A percentile compares a stretch with the other conserved stretches of the same genome.
Evolutionary conservation across 805 yeast species (phyloP).

Genomic region (Metschnikowia kunwiensis): DNA sequence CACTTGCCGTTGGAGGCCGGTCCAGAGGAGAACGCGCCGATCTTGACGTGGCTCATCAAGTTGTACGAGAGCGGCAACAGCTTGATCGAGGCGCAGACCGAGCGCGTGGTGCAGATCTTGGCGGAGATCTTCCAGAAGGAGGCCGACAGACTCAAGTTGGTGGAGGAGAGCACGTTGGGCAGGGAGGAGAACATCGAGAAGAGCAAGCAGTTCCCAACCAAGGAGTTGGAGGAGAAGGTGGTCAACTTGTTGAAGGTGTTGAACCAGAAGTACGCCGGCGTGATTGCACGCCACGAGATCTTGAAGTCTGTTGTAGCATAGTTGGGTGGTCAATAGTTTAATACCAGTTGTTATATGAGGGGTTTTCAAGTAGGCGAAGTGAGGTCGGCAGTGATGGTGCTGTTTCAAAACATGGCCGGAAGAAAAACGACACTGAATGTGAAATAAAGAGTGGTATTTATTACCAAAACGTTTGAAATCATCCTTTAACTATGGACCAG

Average conservation of each 20-base stretch:
- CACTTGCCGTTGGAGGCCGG: slow-evolving; percentile 87
- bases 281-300: slow-evolving; percentile 51
- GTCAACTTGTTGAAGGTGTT: slow-evolving; percentile 70
- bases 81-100: slow-evolving; percentile 52
- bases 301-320: slow-evolving; percentile 43
- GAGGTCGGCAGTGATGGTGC: too few relatives aligned
- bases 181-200: slow-evolving; percentile 80
- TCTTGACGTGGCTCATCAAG: slow-evolving; percentile 71
- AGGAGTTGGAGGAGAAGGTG: slow-evolving; percentile 61
- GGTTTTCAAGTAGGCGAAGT: too few relatives aligned
- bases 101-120: slow-evolving; percentile 63
- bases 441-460: too few relatives aligned
- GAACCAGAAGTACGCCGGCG: slow-evolving; percentile 61
- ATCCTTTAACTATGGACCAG: too few relatives aligned
- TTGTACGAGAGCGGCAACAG: slow-evolving; percentile 65
- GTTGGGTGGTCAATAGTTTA: too few relatives aligned
- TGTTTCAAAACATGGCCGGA: too few relatives aligned
- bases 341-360: too few relatives aligned
- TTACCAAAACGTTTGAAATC: too few relatives aligned
- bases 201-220: slow-evolving; percentile 73
- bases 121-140: slow-evolving; percentile 73
- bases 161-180: slow-evolving; percentile 74
- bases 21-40: slow-evolving; percentile 89
- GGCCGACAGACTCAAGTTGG: slow-evolving; percentile 65
- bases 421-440: too few relatives aligned